Conservation (phyloP, 305 asterid species). For the Fraxinus angustifolia region DNA sequence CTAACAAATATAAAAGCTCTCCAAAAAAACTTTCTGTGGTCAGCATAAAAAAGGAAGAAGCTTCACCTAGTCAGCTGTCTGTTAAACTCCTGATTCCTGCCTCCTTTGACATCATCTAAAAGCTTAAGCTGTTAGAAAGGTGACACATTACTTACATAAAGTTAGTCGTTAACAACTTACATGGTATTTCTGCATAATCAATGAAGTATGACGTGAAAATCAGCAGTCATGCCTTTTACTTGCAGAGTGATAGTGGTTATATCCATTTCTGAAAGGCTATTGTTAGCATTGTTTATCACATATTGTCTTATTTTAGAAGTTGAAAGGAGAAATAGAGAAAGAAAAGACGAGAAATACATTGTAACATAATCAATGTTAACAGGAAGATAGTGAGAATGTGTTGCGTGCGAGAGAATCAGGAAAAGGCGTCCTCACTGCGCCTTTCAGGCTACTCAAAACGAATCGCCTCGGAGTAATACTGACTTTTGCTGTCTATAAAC, state of each 20-base stretch:
- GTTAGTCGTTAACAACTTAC: neutral
- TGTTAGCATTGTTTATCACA: neutral
- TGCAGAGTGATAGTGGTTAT: constrained; percentile 3
- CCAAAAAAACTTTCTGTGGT: neutral
- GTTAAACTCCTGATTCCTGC: neutral
- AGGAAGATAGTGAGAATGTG: constrained; percentile 97
- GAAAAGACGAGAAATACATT: constrained; percentile 7
- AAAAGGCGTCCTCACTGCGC: constrained; percentile 97
- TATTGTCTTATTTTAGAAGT: neutral
- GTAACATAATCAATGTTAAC: constrained; percentile 21
- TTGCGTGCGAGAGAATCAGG: constrained; percentile 95
- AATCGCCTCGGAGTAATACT: constrained; percentile 92
- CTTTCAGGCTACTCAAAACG: constrained; percentile 84
- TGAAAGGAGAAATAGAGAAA: neutral
- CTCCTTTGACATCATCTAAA: neutral
- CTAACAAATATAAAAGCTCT: neutral
- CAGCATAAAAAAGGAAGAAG: neutral
- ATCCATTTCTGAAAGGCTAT: neutral
- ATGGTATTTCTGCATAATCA: neutral
- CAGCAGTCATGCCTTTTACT: neutral
- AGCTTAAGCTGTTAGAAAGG: neutral
- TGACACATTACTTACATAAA: neutral
- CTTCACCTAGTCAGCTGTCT: neutral
- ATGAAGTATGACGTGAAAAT: neutral
- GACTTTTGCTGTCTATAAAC: constrained; percentile 88